Evolutionary conservation across 2,329 filamentous ascomycete genomes (phyloP), one percentile per base, ranked within the genome.

Genomic region (Thermomyces lanuginosus): DNA sequence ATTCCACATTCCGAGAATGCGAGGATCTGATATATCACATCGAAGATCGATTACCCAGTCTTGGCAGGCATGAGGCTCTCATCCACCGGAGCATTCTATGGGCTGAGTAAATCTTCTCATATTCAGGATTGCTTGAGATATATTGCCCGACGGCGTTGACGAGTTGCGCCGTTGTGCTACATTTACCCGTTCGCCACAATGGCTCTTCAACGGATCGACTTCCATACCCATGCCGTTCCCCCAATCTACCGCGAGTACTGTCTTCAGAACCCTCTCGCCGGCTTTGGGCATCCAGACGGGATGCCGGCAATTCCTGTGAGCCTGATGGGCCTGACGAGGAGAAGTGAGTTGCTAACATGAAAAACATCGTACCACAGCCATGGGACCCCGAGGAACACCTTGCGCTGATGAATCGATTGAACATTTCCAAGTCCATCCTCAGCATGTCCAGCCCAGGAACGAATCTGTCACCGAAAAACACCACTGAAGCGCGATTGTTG

Each of bases 371-470:
- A 12, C 8, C 11, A 3, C 22, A 48, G 52, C 37, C 43, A 28
- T 69, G 66, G 65, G 56, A 46, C 21, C 34, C 44, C 8, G 47
- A 58, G 30, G 36, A 39, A 9, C 64, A 70, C 33, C 50, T 69
- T 2, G 42, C 46, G 0, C 48, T 69, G 36, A 70, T 71, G 65
- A 38, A 56, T 22, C 40, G 48, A 1, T 40, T 56, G 31, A 56
- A 59, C 34, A 64, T 72, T 32, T 43, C 43, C 4, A 65, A 60
- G 37, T 63, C 63, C 7, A 61, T 70, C 18, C 44, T 72, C 7
- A 66, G 61, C 37, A 60, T 71, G 39, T 63, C 58, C 4, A 60
- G 60, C 0, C 67, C 67, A 0, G 66, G 65, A 8, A 63, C 58
- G 0, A 48, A 64, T 31, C 48, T 72, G 9, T 45, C 46, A 0